Evolutionary conservation across 2,329 filamentous ascomycete species (phyloP), one percentile per base, ranked within the genome.

Genomic region (Cladosporium halotolerans): DNA sequence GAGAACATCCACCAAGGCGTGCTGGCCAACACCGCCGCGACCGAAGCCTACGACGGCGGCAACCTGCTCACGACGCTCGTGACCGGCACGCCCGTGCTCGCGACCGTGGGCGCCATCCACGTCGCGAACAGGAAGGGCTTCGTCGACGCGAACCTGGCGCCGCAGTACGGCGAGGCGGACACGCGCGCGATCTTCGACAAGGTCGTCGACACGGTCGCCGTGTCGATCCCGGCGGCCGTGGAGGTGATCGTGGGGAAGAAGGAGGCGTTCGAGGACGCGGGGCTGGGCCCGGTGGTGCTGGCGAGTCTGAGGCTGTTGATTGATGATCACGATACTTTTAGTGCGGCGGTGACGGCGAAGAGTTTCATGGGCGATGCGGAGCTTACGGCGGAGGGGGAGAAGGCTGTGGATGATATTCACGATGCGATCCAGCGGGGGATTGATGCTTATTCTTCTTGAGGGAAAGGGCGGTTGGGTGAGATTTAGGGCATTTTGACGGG

Each of bases 311-410:
- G 62, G 50, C 32, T 64, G 52, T 53, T 64, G 53, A 56, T 62
- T 34, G 46, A 32, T 7, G 62, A 64, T 44, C 62, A 64, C 45
- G 61, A 62, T 50, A 63, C 60, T 6, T 64, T 64, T 42, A 57
- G 52, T 11, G 39, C 55, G 14, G 59, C 60, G 19, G 56, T 58
- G 13, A 60, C 56, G 10, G 55, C 53, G 23, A 64, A 63, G 52
- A 13, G 40, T 2, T 51, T 31, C 31, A 38, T 16, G 18, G 40
- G 40, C 4, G 18, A 51, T 16, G 39, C 28, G 5, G 7, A 19
- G 13, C 18, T 51, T 31, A 31, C 39, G 10, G 58, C 48, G 1
- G 23, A 50, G 18, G 58, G 57, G 1, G 32, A 39, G 7, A 48
- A 28, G 36, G 55, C 52, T 23, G 58, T 60, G 36, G 40, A 46